These are phyloP conservation scores for Ogataea neopini DNA, from an alignment of 805 yeast genomes.

Conservation along the genomic window DNA sequence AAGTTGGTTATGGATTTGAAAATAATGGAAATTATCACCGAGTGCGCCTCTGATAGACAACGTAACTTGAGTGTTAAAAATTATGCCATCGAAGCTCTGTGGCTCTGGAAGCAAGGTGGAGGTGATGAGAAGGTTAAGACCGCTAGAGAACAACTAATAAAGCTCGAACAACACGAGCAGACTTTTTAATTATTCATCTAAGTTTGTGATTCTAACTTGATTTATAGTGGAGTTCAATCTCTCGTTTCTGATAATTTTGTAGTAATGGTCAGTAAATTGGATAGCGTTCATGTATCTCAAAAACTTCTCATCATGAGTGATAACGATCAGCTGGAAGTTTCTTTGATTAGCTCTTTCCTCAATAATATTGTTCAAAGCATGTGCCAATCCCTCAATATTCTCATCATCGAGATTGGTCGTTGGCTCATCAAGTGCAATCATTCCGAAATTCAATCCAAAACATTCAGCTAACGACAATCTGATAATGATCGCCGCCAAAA, in stretches of 20 bases:
- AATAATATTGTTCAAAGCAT: constrained; percentile 72
- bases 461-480: constrained; percentile 93
- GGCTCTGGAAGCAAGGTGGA: constrained; percentile 76
- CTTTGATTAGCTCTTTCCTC: constrained; percentile 71
- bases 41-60: constrained; percentile 63
- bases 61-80: constrained; percentile 71
- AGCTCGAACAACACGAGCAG: constrained; percentile 5
- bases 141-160: constrained; percentile 9
- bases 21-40: constrained; percentile 64
- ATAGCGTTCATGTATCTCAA: constrained; percentile 82
- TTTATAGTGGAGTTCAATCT: constrained; percentile 76
- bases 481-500: constrained; percentile 86
- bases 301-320: constrained; percentile 95
- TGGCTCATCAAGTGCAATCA: constrained; percentile 96
- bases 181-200: constrained; percentile 17
- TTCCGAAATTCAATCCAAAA: constrained; percentile 92
- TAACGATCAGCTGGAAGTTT: constrained; percentile 92
- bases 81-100: constrained; percentile 86
- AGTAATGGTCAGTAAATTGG: constrained; percentile 84
- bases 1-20: constrained; percentile 63
- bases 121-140: constrained; percentile 36
- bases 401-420: constrained; percentile 93
- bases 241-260: constrained; percentile 75
- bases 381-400: constrained; percentile 85
- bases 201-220: constrained; percentile 30